These are phyloP conservation scores for Abelmoschus esculentus DNA, from an alignment of 345 rosid genomes.

Conservation along the genomic window DNA sequence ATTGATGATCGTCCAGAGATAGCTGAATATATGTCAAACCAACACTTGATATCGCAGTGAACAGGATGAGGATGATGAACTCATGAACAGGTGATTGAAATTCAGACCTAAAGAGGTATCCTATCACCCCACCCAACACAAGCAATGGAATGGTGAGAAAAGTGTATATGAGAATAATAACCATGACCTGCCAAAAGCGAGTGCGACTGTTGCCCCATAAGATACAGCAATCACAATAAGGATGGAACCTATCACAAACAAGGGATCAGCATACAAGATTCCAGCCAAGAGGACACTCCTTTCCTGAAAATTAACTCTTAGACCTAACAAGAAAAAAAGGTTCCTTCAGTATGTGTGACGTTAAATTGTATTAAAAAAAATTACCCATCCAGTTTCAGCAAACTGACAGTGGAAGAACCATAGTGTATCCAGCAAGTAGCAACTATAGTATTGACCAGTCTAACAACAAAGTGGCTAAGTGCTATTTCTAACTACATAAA, in stretches of 20 bases:
- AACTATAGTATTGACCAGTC: background rate
- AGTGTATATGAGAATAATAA: slow-evolving; percentile 42
- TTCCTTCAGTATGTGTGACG: background rate
- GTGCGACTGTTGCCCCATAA: slow-evolving; percentile 67
- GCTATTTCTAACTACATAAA: background rate
- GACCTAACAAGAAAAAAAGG: background rate
- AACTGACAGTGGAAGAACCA: slow-evolving; percentile 58
- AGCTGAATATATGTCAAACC: slow-evolving; percentile 79
- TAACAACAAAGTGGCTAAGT: background rate
- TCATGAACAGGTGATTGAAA: slow-evolving; percentile 38
- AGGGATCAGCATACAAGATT: slow-evolving; percentile 51
- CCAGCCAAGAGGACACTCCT: slow-evolving; percentile 60
- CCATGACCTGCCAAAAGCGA: slow-evolving; percentile 70
- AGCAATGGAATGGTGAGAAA: slow-evolving; percentile 52
- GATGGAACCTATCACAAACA: slow-evolving; percentile 32
- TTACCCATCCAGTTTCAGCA: slow-evolving; percentile 68
- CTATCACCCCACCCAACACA: slow-evolving; percentile 62
- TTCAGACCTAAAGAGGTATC: slow-evolving; percentile 49
- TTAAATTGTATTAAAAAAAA: slow-evolving; percentile 7
- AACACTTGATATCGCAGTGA: slow-evolving; percentile 48
- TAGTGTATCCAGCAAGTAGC: slow-evolving; percentile 62
- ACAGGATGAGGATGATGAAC: slow-evolving; percentile 42
- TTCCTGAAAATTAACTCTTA: slow-evolving; percentile 34
- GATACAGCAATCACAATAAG: slow-evolving; percentile 59
- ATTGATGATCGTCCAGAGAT: slow-evolving; percentile 71